Evolutionary conservation across 352 stramenopile genomes (phyloP).

Genomic region (Globisporangium sylvaticum): DNA sequence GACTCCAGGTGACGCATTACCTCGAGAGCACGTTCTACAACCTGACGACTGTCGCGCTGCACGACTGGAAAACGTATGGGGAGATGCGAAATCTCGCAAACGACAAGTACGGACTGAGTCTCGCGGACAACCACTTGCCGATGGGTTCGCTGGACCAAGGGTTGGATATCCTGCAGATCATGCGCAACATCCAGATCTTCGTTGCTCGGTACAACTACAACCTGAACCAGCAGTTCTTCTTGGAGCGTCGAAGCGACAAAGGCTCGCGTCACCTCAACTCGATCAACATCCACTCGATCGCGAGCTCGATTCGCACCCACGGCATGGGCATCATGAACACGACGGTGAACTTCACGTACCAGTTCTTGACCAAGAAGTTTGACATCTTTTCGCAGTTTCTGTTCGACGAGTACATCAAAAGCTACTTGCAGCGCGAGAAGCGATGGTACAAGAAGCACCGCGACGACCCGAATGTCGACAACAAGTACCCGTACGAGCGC

Average conservation of each 20-base stretch:
- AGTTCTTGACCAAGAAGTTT: slow-evolving; percentile 91
- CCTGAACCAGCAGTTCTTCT: slow-evolving; percentile 94
- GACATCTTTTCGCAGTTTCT: slow-evolving; percentile 92
- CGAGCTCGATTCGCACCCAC: slow-evolving; percentile 91
- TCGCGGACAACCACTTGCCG: slow-evolving; percentile 90
- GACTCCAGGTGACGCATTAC: slow-evolving; percentile 87
- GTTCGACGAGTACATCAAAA: slow-evolving; percentile 93
- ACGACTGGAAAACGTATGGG: slow-evolving; percentile 94
- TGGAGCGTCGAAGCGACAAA: slow-evolving; percentile 89
- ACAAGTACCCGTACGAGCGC: slow-evolving; percentile 91
- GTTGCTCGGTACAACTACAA: slow-evolving; percentile 93
- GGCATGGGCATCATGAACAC: slow-evolving; percentile 95
- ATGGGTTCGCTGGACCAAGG: slow-evolving; percentile 91
- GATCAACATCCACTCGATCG: slow-evolving; percentile 91
- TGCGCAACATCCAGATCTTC: slow-evolving; percentile 94
- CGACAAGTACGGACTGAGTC: slow-evolving; percentile 89
- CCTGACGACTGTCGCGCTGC: slow-evolving; percentile 91
- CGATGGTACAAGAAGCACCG: slow-evolving; percentile 92
- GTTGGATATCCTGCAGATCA: slow-evolving; percentile 94
- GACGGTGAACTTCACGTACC: slow-evolving; percentile 95
- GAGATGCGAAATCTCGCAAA: slow-evolving; percentile 93
- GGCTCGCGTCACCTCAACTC: slow-evolving; percentile 91
- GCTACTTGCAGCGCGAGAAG: slow-evolving; percentile 90
- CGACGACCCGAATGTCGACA: slow-evolving; percentile 86
- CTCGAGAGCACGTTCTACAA: slow-evolving; percentile 96